Base-by-base conservation (phyloP, 2,329 filamentous ascomycete genomes). In the Corynespora cassiicola region DNA sequence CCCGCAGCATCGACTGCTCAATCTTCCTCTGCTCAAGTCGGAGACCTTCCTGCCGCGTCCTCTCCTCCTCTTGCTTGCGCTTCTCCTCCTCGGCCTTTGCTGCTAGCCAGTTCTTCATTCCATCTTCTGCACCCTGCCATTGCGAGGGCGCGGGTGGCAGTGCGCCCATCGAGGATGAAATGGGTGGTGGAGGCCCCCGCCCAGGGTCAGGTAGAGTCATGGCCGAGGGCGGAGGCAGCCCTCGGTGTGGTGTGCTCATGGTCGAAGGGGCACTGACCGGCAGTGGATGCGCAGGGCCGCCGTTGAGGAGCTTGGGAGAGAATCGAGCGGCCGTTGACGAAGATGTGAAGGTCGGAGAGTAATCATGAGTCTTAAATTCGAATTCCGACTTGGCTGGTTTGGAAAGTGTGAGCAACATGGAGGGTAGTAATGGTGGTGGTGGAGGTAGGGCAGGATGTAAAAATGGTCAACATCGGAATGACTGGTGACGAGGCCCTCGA, bases 51-150 rank as follows among this genome's bases (percentile, higher is more conserved):
- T 79, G 76, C 45, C 71, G 70, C 31, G 75, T 78, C 62, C 69
- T 75, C 50, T 78, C 75, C 54, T 78, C 75, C 57, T 79, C 76
- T 63, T 78, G 75, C 61, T 72, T 75, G 41, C 74, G 68, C 61
- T 70, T 74, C 45, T 79, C 76, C 58, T 79, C 76, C 57, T 79
- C 76, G 11, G 74, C 69, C 58, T 76, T 78, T 14, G 75, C 73
- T 8, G 65, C 61, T 15, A 78, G 63, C 74, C 75, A 78, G 37
- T 73, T 74, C 43, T 75, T 73, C 70, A 76, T 76, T 14, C 72
- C 71, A 34, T 78, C 76, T 47, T 78, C 76, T 26, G 75, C 68
- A 37, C 71, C 70, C 55, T 76, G 73, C 74, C 73, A 77, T 61
- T 75, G 72, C 32, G 59, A 56, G 2, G 73, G 74, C 42, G 72